phyloP scores from a whole-genome alignment of 768 basidiomycete genomes.

The Kwoniella pini region DNA sequence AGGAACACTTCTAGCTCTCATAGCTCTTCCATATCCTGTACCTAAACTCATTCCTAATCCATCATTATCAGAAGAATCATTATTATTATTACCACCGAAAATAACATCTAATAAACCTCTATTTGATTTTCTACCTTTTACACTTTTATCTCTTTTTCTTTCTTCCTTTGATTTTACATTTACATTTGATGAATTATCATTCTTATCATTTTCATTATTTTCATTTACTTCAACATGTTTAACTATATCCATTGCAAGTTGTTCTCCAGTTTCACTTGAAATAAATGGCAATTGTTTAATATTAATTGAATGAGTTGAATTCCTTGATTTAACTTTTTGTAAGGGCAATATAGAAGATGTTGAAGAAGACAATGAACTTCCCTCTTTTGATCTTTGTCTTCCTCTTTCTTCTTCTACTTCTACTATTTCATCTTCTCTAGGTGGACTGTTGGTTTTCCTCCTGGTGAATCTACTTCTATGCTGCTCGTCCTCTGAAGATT shows the following conservation, averaged over 20 bases:
- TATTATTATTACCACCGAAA: slow-evolving; percentile 1
- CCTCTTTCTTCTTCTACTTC: slow-evolving; percentile 31
- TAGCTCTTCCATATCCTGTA: slow-evolving; percentile 12
- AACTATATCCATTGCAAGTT: neutral
- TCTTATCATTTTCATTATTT: neutral
- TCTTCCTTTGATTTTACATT: neutral
- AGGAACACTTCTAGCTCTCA: slow-evolving; percentile 5
- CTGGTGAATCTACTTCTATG: neutral
- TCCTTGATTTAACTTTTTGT: slow-evolving; percentile 4
- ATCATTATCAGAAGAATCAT: neutral
- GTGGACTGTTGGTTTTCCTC: neutral
- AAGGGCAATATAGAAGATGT: slow-evolving; percentile 1
- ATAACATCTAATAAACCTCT: slow-evolving; percentile 12
- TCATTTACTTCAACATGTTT: neutral
- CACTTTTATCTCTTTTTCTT: neutral
- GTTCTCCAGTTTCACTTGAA: neutral
- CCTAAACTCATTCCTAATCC: slow-evolving; percentile 8
- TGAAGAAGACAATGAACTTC: slow-evolving; percentile 11
- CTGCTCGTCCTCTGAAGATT: neutral
- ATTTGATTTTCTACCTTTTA: neutral
- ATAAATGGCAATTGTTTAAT: neutral
- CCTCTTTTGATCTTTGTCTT: slow-evolving; percentile 26
- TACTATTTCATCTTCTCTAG: neutral
- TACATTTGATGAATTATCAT: neutral
- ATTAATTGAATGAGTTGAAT: neutral